These are phyloP conservation scores for Pseudogymnoascus sp. DNA, from an alignment of 2,329 filamentous ascomycete genomes.

Conservation along the genomic window DNA sequence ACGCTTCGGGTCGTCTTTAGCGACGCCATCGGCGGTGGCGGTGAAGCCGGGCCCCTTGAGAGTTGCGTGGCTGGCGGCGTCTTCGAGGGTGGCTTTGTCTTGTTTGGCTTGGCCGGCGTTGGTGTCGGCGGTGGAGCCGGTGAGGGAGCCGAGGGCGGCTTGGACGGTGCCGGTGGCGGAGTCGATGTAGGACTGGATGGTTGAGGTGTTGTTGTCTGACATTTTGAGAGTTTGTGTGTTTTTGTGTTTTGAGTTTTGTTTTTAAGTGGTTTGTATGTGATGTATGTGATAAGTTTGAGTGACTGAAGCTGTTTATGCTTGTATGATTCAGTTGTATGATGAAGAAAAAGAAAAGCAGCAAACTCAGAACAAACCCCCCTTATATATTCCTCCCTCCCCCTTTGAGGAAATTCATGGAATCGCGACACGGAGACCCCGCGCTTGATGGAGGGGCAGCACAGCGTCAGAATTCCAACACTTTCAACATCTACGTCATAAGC, in stretches of 20 bases:
- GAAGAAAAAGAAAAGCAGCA: not conserved
- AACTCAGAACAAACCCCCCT: not conserved
- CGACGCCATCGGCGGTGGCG: slow-evolving; percentile 60
- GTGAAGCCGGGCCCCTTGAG: slow-evolving; percentile 67
- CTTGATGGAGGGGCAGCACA: slow-evolving; percentile 4
- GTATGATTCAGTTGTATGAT: not conserved
- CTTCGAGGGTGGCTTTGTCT: slow-evolving; percentile 56
- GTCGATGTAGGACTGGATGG: slow-evolving; percentile 71
- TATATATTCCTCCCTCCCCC: not conserved
- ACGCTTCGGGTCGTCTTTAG: slow-evolving; percentile 67
- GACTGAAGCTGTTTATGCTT: slow-evolving; percentile 12
- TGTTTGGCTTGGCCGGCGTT: slow-evolving; percentile 42
- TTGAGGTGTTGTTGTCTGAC: slow-evolving; percentile 55
- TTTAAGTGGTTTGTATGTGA: not conserved
- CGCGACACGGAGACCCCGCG: not conserved
- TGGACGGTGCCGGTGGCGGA: slow-evolving; percentile 66
- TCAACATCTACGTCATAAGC: not conserved
- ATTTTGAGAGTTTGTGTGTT: slow-evolving; percentile 29
- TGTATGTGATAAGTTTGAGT: slow-evolving; percentile 9
- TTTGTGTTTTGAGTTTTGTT: not conserved
- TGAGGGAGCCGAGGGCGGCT: slow-evolving; percentile 62
- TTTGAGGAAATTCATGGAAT: not conserved
- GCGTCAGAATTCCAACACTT: not conserved
- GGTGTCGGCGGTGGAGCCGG: slow-evolving; percentile 58
- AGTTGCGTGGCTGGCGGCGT: slow-evolving; percentile 68